Conservation (phyloP, 2,329 filamentous ascomycete genomes). For the Rhexocercosporidium sp. region DNA sequence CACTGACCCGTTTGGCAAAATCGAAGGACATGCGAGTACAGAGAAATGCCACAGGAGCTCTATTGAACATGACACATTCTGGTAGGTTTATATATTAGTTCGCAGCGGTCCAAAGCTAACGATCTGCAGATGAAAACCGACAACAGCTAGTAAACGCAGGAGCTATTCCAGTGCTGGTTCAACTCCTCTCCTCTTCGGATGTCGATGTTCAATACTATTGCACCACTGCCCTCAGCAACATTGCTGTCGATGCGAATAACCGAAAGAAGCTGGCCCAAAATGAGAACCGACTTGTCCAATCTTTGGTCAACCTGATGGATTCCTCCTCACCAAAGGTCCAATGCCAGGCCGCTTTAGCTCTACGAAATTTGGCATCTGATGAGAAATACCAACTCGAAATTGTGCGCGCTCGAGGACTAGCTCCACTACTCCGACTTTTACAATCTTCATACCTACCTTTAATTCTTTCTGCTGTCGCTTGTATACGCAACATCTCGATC, state of each 20-base stretch:
- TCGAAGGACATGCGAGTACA: slow-evolving; percentile 99
- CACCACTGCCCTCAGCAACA: slow-evolving; percentile 97
- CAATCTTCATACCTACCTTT: slow-evolving; percentile 95
- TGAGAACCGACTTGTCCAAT: slow-evolving; percentile 90
- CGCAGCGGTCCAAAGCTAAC: slow-evolving; percentile 24
- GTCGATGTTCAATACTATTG: slow-evolving; percentile 99
- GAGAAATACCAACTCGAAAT: slow-evolving; percentile 99
- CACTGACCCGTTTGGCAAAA: slow-evolving; percentile 89
- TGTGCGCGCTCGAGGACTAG: slow-evolving; percentile 84
- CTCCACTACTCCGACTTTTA: slow-evolving; percentile 83
- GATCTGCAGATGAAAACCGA: slow-evolving; percentile 82
- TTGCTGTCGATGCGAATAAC: slow-evolving; percentile 92
- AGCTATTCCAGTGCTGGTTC: slow-evolving; percentile 96
- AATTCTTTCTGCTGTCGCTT: slow-evolving; percentile 95
- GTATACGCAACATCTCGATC: slow-evolving; percentile 98
- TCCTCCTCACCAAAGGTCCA: slow-evolving; percentile 97
- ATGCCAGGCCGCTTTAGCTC: slow-evolving; percentile 91
- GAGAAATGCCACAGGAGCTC: slow-evolving; percentile 92
- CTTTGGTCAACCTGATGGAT: slow-evolving; percentile 94
- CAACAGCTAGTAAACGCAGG: slow-evolving; percentile 97
- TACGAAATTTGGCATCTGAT: slow-evolving; percentile 94
- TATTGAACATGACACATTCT: slow-evolving; percentile 99
- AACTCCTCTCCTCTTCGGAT: slow-evolving; percentile 88
- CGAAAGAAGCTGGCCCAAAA: slow-evolving; percentile 88
- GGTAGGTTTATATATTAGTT: slow-evolving; percentile 58